Conservation (phyloP, 2,329 filamentous ascomycete genomes). For the Trichoderma guizhouense region DNA sequence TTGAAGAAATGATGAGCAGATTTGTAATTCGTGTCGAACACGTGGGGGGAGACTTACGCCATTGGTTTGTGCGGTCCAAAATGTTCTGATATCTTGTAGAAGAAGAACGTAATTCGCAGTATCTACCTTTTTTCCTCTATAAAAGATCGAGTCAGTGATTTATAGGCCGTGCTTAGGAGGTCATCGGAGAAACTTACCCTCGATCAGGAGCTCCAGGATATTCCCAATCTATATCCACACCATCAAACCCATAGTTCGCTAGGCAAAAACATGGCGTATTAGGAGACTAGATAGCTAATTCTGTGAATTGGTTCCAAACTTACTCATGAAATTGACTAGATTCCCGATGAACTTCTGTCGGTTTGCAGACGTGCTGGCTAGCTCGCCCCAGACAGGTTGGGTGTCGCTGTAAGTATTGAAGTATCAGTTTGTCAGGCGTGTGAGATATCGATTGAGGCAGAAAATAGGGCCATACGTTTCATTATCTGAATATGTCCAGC, state of each 20-base stretch:
- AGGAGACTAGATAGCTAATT: background rate
- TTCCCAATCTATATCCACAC: background rate
- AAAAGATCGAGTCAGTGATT: background rate
- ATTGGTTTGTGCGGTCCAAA: background rate
- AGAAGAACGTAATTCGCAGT: background rate
- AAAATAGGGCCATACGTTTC: background rate
- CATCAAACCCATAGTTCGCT: background rate
- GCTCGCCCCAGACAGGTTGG: background rate
- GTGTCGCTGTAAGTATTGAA: background rate
- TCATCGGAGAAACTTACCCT: background rate
- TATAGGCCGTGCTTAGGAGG: background rate
- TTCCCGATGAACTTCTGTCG: background rate
- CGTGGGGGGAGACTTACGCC: background rate
- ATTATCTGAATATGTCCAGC: background rate
- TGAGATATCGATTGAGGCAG: background rate
- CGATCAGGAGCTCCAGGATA: background rate
- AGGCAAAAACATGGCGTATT: background rate
- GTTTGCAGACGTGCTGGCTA: background rate
- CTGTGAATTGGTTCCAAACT: background rate
- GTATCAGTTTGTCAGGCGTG: background rate
- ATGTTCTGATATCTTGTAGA: background rate
- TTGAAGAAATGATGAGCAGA: background rate
- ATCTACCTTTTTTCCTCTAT: background rate
- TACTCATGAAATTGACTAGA: background rate
- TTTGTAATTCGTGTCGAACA: background rate